A percentile compares a stretch with the other conserved stretches of the same genome.
These are phyloP conservation scores for Penicillium sp. DNA, from an alignment of 2,329 filamentous ascomycete genomes.

Conservation along the genomic window DNA sequence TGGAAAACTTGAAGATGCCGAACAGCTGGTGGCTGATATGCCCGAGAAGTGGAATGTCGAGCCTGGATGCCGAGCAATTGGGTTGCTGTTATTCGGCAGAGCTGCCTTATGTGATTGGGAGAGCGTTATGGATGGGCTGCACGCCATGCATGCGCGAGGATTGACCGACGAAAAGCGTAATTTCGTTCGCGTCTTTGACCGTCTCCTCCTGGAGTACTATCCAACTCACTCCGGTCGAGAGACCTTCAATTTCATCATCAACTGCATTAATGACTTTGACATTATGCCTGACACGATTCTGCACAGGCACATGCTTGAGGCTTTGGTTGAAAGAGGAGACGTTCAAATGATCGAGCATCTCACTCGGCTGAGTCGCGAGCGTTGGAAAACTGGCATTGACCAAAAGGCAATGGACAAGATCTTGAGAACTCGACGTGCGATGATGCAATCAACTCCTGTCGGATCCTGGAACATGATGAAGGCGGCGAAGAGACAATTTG, in stretches of 20 bases:
- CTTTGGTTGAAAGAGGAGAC: conserved; percentile 38
- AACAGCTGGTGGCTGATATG: conserved; percentile 36
- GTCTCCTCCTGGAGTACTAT: conserved; percentile 41
- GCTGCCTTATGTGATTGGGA: conserved; percentile 40
- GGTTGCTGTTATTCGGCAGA: conserved; percentile 35
- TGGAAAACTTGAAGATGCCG: conserved; percentile 33
- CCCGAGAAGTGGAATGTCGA: conserved; percentile 25
- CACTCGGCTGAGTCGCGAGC: conserved; percentile 26
- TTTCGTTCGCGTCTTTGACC: conserved; percentile 36
- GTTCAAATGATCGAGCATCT: conserved; percentile 30
- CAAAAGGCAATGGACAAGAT: conserved; percentile 29
- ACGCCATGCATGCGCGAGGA: conserved; percentile 34
- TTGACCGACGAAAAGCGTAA: conserved; percentile 26
- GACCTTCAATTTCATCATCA: conserved; percentile 35
- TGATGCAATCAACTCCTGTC: conserved; percentile 32
- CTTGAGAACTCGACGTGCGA: conserved; percentile 32
- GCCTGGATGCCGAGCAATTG: conserved; percentile 33
- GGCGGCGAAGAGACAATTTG: conserved; percentile 32
- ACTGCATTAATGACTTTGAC: conserved; percentile 33
- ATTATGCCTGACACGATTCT: conserved; percentile 37
- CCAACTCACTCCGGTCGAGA: conserved; percentile 31
- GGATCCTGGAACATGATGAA: conserved; percentile 41
- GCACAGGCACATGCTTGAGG: conserved; percentile 39
- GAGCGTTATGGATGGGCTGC: conserved; percentile 35
- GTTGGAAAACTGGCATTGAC: conserved; percentile 33